phyloP scores from a whole-genome alignment of 345 rosid species.

The Lepidium sativum region DNA sequence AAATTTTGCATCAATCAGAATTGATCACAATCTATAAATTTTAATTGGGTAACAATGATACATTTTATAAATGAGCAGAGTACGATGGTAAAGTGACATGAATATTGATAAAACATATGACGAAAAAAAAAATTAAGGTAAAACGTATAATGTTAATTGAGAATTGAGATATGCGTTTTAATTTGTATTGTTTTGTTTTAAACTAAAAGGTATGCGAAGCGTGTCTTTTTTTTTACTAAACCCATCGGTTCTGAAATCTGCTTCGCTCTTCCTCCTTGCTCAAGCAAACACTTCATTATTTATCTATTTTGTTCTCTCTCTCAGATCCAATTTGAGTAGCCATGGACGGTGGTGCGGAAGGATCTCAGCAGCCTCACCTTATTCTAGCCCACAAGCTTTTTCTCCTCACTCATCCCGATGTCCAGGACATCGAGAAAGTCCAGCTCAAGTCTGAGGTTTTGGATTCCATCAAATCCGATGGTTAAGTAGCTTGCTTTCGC shows the following conservation, averaged over 20 bases:
- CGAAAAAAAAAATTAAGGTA: no score
- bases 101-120: no score
- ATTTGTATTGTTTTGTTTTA: no score
- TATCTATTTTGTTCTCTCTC: background rate
- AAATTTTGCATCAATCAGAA: background rate
- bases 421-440: conserved; percentile 87
- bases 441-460: conserved; percentile 81
- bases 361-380: conserved; percentile 79
- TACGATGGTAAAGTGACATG: no score
- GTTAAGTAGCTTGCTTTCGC: conserved; percentile 29
- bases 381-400: conserved; percentile 75
- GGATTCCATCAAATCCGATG: conserved; percentile 55
- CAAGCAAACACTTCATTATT: conserved; percentile 21
- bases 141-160: no score
- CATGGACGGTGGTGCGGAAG: conserved; percentile 78
- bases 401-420: conserved; percentile 71
- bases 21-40: background rate
- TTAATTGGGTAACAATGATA: background rate
- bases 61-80: no score
- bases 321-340: conserved; percentile 20
- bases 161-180: no score
- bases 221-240: no score
- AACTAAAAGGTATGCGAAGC: no score
- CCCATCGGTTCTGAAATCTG: background rate
- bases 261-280: conserved; percentile 30